Conservation (phyloP, 169 alveolate genomes). For the Eimeria sp. region DNA sequence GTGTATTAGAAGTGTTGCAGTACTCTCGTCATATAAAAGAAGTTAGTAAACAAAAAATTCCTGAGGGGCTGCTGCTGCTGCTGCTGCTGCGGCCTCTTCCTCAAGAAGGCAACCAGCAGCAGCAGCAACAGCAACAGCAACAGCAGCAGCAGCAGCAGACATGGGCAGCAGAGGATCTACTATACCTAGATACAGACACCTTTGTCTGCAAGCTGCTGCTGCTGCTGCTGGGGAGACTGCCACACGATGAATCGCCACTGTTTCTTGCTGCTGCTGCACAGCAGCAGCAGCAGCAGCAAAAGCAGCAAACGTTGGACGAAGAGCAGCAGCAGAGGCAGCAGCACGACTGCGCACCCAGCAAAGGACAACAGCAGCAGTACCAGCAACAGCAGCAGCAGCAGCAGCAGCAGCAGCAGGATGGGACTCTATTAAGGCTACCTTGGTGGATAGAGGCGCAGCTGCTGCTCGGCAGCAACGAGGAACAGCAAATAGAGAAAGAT, state of each 20-base stretch:
- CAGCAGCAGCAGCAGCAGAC: slow-evolving; percentile 22
- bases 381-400: too few species aligned
- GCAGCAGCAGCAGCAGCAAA: too few species aligned
- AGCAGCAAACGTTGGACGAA: too few species aligned
- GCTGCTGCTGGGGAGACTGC: slow-evolving; percentile 39
- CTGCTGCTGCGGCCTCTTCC: slow-evolving; percentile 28
- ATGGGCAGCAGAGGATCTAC: background rate
- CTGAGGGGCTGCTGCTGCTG: slow-evolving; percentile 13
- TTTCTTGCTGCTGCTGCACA: background rate
- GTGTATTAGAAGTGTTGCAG: background rate
- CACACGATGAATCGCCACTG: too few species aligned
- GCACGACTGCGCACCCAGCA: too few species aligned
- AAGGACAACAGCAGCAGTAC: too few species aligned
- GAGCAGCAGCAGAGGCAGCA: too few species aligned
- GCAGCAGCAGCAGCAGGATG: background rate
- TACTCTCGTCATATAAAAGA: background rate
- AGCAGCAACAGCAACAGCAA: slow-evolving; percentile 31
- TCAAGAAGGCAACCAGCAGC: background rate
- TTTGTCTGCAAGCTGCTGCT: slow-evolving; percentile 32
- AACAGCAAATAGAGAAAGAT: slow-evolving; percentile 16
- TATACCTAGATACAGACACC: background rate
- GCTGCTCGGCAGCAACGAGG: slow-evolving; percentile 16
- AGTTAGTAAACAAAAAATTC: background rate
- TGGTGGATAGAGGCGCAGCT: slow-evolving; percentile 49
- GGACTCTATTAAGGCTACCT: background rate